Evolutionary conservation across 148 eudicot genomes (phyloP).

Genomic region (Bassia scoparia): DNA sequence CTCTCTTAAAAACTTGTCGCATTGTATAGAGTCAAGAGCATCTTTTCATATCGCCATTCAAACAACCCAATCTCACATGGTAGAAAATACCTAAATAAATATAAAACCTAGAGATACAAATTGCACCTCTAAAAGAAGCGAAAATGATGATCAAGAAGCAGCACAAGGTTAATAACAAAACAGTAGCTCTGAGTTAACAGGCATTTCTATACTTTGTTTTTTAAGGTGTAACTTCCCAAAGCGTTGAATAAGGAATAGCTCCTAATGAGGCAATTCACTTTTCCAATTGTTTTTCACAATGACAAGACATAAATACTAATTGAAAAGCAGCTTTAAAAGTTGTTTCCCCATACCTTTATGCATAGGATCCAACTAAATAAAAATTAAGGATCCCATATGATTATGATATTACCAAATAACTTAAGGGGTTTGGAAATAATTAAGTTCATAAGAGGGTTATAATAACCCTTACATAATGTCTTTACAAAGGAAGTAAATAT

Average conservation of each 20-base stretch:
- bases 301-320: neutral
- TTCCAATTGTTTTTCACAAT: neutral
- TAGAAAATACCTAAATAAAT: too few relatives aligned
- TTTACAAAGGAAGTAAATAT: slow-evolving; percentile 17
- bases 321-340: slow-evolving; percentile 4
- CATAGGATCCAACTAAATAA: neutral
- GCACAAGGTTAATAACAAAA: neutral
- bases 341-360: neutral
- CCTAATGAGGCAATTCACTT: neutral
- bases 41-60: neutral
- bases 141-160: neutral
- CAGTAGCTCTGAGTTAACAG: neutral
- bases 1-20: neutral
- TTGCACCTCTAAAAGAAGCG: neutral
- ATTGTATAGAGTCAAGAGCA: neutral
- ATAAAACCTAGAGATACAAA: neutral
- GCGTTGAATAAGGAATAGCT: neutral
- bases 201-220: neutral
- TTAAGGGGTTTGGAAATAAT: neutral
- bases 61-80: too few relatives aligned
- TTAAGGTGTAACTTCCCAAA: neutral
- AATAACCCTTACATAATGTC: slow-evolving; percentile 23
- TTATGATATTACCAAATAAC: neutral
- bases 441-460: slow-evolving; percentile 29
- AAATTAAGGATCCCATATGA: slow-evolving; percentile 12